Evolutionary conservation across 495 filamentous ascomycete species (phyloP).

Genomic region (Hyaloscypha hepaticicola): DNA sequence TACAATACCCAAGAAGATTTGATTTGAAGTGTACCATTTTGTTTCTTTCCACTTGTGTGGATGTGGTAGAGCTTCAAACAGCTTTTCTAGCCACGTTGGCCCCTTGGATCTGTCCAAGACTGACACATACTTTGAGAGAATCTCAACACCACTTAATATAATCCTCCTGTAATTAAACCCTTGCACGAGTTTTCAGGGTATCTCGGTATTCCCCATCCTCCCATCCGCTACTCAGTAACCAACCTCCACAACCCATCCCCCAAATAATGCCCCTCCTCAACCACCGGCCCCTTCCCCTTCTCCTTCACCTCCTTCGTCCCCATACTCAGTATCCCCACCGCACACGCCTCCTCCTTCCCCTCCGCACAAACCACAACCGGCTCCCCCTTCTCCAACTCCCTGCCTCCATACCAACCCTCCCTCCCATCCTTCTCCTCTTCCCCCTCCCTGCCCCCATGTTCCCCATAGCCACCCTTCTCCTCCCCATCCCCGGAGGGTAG

Average conservation of each 20-base stretch:
- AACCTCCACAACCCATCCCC: slow-evolving; percentile 94
- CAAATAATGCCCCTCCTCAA: slow-evolving; percentile 89
- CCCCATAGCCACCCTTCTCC: slow-evolving; percentile 33
- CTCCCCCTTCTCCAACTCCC: slow-evolving; percentile 67
- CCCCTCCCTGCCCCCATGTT: slow-evolving; percentile 40
- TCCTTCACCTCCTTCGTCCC: slow-evolving; percentile 90
- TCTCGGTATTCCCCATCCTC: background rate
- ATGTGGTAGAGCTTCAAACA: no score
- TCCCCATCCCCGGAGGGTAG: slow-evolving; percentile 60
- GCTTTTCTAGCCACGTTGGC: no score
- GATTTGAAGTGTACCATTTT: no score
- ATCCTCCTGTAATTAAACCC: background rate
- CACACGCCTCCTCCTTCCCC: slow-evolving; percentile 88
- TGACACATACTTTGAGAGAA: background rate
- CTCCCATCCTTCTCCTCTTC: slow-evolving; percentile 16
- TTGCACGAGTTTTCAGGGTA: background rate
- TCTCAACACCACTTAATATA: background rate
- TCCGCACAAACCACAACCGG: slow-evolving; percentile 89
- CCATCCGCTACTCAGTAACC: slow-evolving; percentile 49
- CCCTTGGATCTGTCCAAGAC: background rate
- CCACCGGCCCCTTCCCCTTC: slow-evolving; percentile 87
- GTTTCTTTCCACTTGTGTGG: no score
- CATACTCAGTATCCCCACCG: slow-evolving; percentile 81
- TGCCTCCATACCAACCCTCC: slow-evolving; percentile 36
- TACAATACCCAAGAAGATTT: no score